These are phyloP conservation scores for Candida sp. DNA, from an alignment of 1,139 yeast species.

Conservation along the genomic window DNA sequence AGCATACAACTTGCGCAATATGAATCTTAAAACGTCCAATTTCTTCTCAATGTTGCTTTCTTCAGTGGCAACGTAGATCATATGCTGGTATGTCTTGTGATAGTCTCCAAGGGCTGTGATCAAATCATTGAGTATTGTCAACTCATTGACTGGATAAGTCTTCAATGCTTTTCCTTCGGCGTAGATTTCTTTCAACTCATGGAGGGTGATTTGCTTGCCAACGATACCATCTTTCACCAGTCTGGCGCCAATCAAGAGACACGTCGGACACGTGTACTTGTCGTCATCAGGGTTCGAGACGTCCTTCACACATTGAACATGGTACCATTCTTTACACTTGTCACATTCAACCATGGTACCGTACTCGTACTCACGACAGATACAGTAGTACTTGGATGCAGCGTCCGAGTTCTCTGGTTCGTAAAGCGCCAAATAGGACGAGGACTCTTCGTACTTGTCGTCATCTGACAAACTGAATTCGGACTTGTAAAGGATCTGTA, in stretches of 20 bases:
- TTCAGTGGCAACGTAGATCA: conserved; percentile 19
- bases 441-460: conserved; percentile 39
- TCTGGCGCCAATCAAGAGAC: conserved; percentile 41
- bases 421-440: conserved; percentile 26
- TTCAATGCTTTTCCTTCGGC: conserved; percentile 37
- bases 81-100: conserved; percentile 12
- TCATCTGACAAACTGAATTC: conserved; percentile 40
- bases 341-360: conserved; percentile 87
- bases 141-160: conserved; percentile 45
- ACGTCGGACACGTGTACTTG: conserved; percentile 68
- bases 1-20: conserved; percentile 39
- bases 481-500: conserved; percentile 33
- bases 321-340: conserved; percentile 82
- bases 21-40: conserved; percentile 29
- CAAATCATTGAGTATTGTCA: conserved; percentile 26
- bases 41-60: conserved; percentile 17
- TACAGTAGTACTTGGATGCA: conserved; percentile 52
- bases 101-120: conserved; percentile 15
- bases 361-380: conserved; percentile 70
- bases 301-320: conserved; percentile 62
- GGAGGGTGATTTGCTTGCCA: conserved; percentile 23
- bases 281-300: conserved; percentile 35
- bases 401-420: conserved; percentile 10
- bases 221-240: conserved; percentile 19
- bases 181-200: conserved; percentile 20